Conservation (phyloP, 1,139 yeast genomes). For the Candida sp. region DNA sequence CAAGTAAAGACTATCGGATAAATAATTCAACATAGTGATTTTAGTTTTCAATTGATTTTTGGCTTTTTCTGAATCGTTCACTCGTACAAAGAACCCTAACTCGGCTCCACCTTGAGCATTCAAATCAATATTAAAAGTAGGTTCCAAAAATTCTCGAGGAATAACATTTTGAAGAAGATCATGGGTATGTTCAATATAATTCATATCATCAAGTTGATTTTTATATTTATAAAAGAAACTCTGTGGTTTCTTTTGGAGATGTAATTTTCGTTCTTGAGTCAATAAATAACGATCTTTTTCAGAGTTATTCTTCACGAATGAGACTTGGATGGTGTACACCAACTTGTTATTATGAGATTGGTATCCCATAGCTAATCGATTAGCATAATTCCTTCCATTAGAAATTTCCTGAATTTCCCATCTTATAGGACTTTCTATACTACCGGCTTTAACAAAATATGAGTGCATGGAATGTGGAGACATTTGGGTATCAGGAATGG, state of each 20-base stretch:
- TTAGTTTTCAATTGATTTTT: constrained; percentile 19
- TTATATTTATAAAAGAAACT: constrained; percentile 28
- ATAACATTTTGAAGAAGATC: constrained; percentile 28
- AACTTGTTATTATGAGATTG: constrained; percentile 28
- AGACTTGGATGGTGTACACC: constrained; percentile 30
- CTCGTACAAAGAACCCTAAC: constrained; percentile 32
- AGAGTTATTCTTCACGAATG: constrained; percentile 31
- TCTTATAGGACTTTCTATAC: constrained; percentile 23
- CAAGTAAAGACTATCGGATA: constrained; percentile 23
- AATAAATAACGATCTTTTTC: constrained; percentile 12
- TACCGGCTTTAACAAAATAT: constrained; percentile 40
- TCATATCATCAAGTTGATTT: constrained; percentile 24
- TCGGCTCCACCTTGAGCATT: constrained; percentile 23
- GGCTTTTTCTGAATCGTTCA: constrained; percentile 30
- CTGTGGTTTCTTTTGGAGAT: constrained; percentile 29
- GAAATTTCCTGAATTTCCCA: constrained; percentile 32
- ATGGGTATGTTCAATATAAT: constrained; percentile 25
- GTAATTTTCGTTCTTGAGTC: constrained; percentile 7
- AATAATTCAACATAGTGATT: constrained; percentile 9
- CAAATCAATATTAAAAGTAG: constrained; percentile 15
- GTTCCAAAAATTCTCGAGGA: constrained; percentile 25
- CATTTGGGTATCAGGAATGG: constrained; percentile 21
- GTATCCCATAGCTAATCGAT: constrained; percentile 32
- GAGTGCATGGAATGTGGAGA: constrained; percentile 40
- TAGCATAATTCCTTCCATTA: constrained; percentile 35